Percentiles rank a stretch among this genome's conserved stretches.
Conservation (phyloP, 768 basidiomycete genomes). For the Gymnopilus dilepis region DNA sequence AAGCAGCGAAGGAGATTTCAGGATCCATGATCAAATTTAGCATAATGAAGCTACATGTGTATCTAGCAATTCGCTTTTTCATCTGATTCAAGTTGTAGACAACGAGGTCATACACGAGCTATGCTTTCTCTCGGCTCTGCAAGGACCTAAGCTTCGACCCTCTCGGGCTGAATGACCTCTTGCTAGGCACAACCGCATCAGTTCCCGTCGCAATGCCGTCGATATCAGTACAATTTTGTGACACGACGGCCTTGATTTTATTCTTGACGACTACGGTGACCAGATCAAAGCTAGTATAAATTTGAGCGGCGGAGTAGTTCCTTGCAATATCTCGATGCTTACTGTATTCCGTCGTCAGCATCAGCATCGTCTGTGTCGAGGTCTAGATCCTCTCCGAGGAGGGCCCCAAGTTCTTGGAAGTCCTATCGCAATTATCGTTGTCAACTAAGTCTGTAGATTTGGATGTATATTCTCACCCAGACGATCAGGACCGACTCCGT, state of each 20-base stretch:
- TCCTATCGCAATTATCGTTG: slow-evolving; percentile 13
- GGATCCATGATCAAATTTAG: too few species aligned
- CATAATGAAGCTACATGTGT: too few species aligned
- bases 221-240: slow-evolving; percentile 26
- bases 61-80: too few species aligned
- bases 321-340: not conserved
- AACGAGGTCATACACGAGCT: too few species aligned
- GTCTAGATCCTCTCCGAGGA: slow-evolving; percentile 25
- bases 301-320: not conserved
- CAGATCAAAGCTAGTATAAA: slow-evolving; percentile 20
- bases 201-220: slow-evolving; percentile 25
- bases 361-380: slow-evolving; percentile 26
- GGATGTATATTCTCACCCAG: slow-evolving; percentile 20
- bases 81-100: too few species aligned
- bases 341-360: slow-evolving; percentile 23
- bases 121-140: too few species aligned
- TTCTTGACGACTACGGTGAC: slow-evolving; percentile 22
- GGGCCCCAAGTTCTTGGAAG: slow-evolving; percentile 20
- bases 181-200: not conserved
- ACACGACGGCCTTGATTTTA: slow-evolving; percentile 17
- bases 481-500: slow-evolving; percentile 29
- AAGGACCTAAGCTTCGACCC: not conserved
- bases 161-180: not conserved
- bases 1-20: too few species aligned
- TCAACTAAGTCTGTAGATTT: not conserved